Evolutionary conservation across 306 rosid genomes (phyloP), one percentile per base, ranked within the genome.

Genomic region (Casuarina equisetifolia): DNA sequence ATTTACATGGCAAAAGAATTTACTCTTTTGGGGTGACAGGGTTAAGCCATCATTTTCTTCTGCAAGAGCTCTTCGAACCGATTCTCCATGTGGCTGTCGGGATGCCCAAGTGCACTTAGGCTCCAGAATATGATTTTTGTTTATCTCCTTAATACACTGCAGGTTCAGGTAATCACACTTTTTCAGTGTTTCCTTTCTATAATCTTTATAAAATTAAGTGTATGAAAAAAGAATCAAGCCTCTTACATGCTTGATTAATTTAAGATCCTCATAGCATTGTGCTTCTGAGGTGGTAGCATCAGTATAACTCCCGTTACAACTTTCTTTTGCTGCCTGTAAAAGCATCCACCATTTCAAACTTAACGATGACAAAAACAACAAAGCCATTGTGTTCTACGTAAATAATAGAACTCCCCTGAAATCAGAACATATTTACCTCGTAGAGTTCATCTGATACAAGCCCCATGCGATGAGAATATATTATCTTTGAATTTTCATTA

Each of bases 401-500:
- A 20, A 32, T 32, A 61, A 59, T 9, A 20, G 42, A 20, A 61
- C 67, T 61, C 67, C 40, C 43, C 8, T 61, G 35, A 57, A 57
- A 57, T 11, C 1, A 20, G 38, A 57, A 20, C 12, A 36, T 25
- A 45, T 16, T 51, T 59, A 78, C 82, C 70, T 72, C 43, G 16
- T 61, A 79, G 40, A 79, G 82, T 39, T 72, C 63, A 59, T 79
- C 62, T 15, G 82, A 79, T 72, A 79, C 42, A n/a, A 79, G 72
- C 3, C 77, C 77, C 72, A 71, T 71, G 49, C 77, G 77, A 67
- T 79, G 51, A 51, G 72, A 17, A 51, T 38, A 71, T 9, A 32
- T 44, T 5, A 68, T 68, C 58, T 69, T 77, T 6, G 80, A 69
- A 40, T 77, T 77, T 17, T 69, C 74, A 43, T 42, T 69, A 62